phyloP scores from a whole-genome alignment of 106 monocot species.

The Ottelia alismoides region DNA sequence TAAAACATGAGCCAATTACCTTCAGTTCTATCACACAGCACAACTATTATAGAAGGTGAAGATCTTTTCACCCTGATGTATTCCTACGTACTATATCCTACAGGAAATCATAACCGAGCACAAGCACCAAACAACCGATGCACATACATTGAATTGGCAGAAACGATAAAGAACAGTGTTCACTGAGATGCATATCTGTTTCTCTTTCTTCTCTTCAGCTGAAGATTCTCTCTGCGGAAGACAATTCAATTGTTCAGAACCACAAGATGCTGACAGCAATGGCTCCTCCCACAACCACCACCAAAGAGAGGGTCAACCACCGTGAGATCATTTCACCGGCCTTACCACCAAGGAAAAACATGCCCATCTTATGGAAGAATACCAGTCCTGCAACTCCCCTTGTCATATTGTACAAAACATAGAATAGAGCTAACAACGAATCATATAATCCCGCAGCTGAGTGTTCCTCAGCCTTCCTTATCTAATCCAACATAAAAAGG shows the following conservation, averaged over 20 bases:
- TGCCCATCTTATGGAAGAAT: slow-evolving; percentile 77
- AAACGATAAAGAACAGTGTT: no score
- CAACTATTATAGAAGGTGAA: no score
- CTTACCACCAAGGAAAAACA: slow-evolving; percentile 52
- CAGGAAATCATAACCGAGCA: no score
- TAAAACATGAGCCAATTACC: no score
- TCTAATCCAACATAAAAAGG: no score
- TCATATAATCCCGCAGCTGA: slow-evolving; percentile 35
- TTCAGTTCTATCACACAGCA: no score
- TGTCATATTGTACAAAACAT: slow-evolving; percentile 52
- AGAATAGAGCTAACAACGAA: slow-evolving; percentile 58
- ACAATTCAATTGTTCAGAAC: slow-evolving; percentile 72
- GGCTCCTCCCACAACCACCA: slow-evolving; percentile 70
- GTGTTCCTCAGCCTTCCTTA: slow-evolving; percentile 29
- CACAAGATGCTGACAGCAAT: slow-evolving; percentile 86
- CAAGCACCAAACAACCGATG: no score
- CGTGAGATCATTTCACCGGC: slow-evolving; percentile 53
- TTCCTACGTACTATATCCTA: no score
- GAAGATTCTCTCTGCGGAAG: slow-evolving; percentile 47
- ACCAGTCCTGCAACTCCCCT: slow-evolving; percentile 58
- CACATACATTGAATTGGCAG: no score
- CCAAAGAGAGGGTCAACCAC: slow-evolving; percentile 82
- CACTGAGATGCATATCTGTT: no score
- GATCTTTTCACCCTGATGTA: no score
- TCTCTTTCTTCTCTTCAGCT: no score